Conservation (phyloP, 2,329 filamentous ascomycete species). For the Clarireedia homoeocarpa region DNA sequence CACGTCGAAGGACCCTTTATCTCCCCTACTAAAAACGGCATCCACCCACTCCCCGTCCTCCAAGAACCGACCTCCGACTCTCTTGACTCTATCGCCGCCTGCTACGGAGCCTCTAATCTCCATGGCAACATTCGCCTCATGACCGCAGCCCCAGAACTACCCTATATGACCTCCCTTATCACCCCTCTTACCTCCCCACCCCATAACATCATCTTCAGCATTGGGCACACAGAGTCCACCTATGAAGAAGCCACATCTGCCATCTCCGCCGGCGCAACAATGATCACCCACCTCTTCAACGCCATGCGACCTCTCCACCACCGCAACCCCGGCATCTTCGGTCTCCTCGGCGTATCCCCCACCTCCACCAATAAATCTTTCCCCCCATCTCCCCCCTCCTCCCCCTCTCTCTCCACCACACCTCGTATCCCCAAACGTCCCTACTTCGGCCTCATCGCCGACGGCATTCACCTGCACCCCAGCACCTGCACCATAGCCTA, state of each 20-base stretch:
- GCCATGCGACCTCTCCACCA: constrained; percentile 88
- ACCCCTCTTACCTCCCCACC: constrained; percentile 49
- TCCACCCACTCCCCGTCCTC: constrained; percentile 71
- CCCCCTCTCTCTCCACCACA: neutral
- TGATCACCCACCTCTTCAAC: constrained; percentile 93
- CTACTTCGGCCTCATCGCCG: constrained; percentile 83
- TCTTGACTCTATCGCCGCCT: constrained; percentile 57
- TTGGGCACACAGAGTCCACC: constrained; percentile 81
- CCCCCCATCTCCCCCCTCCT: constrained; percentile 5
- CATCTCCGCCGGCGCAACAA: constrained; percentile 67
- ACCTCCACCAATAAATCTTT: constrained; percentile 40
- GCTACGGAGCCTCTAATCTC: constrained; percentile 69
- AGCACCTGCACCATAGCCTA: constrained; percentile 85
- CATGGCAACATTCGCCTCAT: constrained; percentile 60
- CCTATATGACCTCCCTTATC: constrained; percentile 62
- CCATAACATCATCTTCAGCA: constrained; percentile 62
- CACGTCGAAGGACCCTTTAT: constrained; percentile 91
- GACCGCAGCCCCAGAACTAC: constrained; percentile 77
- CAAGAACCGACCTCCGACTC: constrained; percentile 43
- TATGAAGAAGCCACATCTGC: constrained; percentile 73
- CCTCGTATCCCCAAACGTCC: constrained; percentile 39
- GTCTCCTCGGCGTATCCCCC: constrained; percentile 65
- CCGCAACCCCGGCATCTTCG: constrained; percentile 85
- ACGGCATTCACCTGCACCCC: constrained; percentile 84
- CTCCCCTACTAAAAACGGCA: constrained; percentile 73